These are phyloP conservation scores for Entophlyctis luteolus DNA, from an alignment of 192 early-diverging fungal genomes.

Conservation along the genomic window DNA sequence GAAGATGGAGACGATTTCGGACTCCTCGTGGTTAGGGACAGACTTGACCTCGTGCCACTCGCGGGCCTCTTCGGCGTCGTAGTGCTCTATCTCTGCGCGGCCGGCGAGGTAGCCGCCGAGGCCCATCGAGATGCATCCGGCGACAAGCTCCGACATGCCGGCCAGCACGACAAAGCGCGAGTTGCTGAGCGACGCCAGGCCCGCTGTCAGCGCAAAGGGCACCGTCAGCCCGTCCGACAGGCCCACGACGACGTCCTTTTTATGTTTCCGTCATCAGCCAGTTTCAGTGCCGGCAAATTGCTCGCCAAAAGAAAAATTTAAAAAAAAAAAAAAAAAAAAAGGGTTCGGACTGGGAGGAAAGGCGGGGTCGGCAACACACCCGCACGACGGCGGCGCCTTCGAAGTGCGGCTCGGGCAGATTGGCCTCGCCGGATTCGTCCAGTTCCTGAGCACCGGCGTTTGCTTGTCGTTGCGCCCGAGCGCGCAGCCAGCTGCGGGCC, in stretches of 20 bases:
- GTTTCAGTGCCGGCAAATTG: background rate
- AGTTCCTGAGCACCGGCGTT: too few relatives aligned
- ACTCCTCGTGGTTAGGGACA: constrained; percentile 30
- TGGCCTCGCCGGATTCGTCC: background rate
- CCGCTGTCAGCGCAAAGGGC: constrained; percentile 64
- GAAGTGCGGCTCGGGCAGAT: constrained; percentile 28
- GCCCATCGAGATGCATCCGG: constrained; percentile 59
- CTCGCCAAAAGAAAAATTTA: background rate
- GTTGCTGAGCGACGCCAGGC: constrained; percentile 50
- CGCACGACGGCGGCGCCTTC: constrained; percentile 23
- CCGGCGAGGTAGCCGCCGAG: constrained; percentile 61
- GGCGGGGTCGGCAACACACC: constrained; percentile 2
- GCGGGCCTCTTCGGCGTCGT: constrained; percentile 49
- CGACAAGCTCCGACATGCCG: constrained; percentile 51
- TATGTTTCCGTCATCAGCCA: background rate
- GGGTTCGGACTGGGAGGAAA: background rate
- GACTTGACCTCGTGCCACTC: constrained; percentile 51
- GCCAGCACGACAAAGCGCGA: constrained; percentile 53
- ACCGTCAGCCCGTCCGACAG: constrained; percentile 45
- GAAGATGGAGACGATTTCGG: background rate
- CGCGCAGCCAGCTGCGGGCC: background rate
- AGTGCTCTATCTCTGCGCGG: constrained; percentile 58
- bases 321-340: background rate
- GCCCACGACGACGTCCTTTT: background rate
- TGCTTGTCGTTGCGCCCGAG: background rate